Base-by-base conservation (phyloP, 495 filamentous ascomycete species). In the Gamarada debralockiae region DNA sequence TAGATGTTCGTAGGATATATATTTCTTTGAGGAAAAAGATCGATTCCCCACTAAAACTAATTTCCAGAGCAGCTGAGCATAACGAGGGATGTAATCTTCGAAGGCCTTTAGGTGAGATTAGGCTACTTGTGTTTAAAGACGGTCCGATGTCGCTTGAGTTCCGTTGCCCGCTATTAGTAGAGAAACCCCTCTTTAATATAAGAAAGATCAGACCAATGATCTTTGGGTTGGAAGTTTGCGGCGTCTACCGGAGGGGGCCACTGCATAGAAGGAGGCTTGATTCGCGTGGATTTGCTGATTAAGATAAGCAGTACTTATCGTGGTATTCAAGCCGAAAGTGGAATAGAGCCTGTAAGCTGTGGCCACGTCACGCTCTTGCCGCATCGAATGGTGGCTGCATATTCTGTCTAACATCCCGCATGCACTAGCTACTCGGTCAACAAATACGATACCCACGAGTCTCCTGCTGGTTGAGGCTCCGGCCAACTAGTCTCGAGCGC, bases 361-460 rank as follows among this genome's bases (percentile, higher is more conserved):
- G 42, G 42, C 42, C 42, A 45, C 42, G 42, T 45, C 42, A 45
- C 24, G 18, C 42, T 17, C 42, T 45, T 27, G 6, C 3, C n/a
- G 42, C 42, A 45, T 45, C 21, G 42, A 15, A 22, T 44, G 3
- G 41, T 44, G 41, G 41, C 41, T 44, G 41, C 41, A 44, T 44
- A n/a, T n/a, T n/a, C 41, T 24, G 17, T 44, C 3, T 44, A 44
- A 44, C 41, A 44, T 44, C 6, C 17, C 22, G 41, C 41, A 44
- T 22, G 41, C 4, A 22, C 15, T 20, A 20, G 41, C 41, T 44
- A 44, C 41, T 44, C 41, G 41, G 41, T 24, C 17, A 44, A 8
- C 41, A 44, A n/a, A 24, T 44, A 4, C n/a, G 12, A 45, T 45
- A 45, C n/a, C n/a, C 3, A 8, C 10, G 9, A 45, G 42, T 13